A percentile compares a stretch with the other conserved stretches of the same genome.
Conservation (phyloP, 495 filamentous ascomycete species). For the Friedmanniomyces endolithicus region DNA sequence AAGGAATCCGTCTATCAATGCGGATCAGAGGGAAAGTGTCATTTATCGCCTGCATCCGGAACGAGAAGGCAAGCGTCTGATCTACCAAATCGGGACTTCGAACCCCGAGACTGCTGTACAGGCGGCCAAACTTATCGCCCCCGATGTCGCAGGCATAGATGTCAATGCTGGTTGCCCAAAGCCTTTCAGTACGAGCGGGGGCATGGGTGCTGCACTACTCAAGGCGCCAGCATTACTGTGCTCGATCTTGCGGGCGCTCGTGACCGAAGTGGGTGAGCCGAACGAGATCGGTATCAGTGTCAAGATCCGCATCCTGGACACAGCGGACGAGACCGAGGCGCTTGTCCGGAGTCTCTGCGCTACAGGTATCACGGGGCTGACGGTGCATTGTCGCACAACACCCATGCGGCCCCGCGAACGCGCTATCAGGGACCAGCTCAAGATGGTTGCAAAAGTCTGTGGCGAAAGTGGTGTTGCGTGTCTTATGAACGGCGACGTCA, state of each 20-base stretch:
- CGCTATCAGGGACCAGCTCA: constrained; percentile 74
- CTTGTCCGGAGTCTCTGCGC: constrained; percentile 61
- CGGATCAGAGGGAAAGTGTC: constrained; percentile 48
- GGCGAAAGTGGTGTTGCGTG: constrained; percentile 73
- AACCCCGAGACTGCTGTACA: constrained; percentile 67
- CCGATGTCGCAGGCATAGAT: constrained; percentile 84
- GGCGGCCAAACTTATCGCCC: constrained; percentile 70
- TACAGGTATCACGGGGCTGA: constrained; percentile 85
- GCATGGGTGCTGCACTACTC: constrained; percentile 90
- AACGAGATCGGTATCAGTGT: constrained; percentile 85
- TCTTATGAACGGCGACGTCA: constrained; percentile 90
- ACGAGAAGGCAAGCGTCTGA: constrained; percentile 55
- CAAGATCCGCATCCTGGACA: constrained; percentile 83
- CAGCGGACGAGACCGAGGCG: constrained; percentile 52
- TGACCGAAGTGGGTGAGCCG: constrained; percentile 58
- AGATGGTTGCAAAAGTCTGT: constrained; percentile 67
- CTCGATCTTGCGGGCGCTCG: constrained; percentile 67
- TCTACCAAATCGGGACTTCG: constrained; percentile 87
- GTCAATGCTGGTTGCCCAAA: constrained; percentile 97
- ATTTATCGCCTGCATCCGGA: constrained; percentile 74
- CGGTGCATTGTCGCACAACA: constrained; percentile 89
- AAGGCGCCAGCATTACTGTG: constrained; percentile 69
- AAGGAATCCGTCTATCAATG: constrained; percentile 29
- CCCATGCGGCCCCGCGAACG: constrained; percentile 84
- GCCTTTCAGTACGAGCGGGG: constrained; percentile 78